Conservation (phyloP, 2,329 filamentous ascomycete species). For the Exophiala xenobiotica region DNA sequence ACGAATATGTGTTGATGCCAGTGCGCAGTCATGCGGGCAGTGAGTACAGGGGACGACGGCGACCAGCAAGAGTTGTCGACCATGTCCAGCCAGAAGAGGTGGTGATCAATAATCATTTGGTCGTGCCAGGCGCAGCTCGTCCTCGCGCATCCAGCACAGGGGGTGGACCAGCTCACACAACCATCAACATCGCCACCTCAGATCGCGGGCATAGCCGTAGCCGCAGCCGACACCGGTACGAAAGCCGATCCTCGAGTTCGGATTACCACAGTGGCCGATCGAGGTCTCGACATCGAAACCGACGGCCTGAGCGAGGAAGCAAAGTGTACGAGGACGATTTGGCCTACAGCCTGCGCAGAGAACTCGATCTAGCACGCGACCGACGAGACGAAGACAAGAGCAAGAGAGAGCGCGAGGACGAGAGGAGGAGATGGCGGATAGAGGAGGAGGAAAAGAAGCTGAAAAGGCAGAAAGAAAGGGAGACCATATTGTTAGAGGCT, state of each 20-base stretch:
- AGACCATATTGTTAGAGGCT: constrained; percentile 27
- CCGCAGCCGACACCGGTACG: constrained; percentile 17
- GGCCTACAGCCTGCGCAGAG: constrained; percentile 32
- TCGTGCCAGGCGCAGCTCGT: constrained; percentile 23
- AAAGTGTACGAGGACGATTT: constrained; percentile 35
- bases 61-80: neutral
- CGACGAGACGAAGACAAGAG: constrained; percentile 49
- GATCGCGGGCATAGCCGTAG: constrained; percentile 20
- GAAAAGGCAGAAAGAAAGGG: constrained; percentile 35
- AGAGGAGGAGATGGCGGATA: constrained; percentile 21
- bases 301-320: constrained; percentile 34
- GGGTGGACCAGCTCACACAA: constrained; percentile 21
- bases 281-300: constrained; percentile 36
- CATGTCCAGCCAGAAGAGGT: constrained; percentile 13
- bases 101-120: constrained; percentile 27
- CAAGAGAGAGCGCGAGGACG: constrained; percentile 32
- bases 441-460: constrained; percentile 31
- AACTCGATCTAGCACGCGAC: constrained; percentile 34
- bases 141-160: constrained; percentile 28
- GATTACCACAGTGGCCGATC: constrained; percentile 16
- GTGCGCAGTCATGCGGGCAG: constrained; percentile 19
- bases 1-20: constrained; percentile 26
- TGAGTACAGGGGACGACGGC: constrained; percentile 21
- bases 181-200: constrained; percentile 24
- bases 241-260: constrained; percentile 19